Base-by-base conservation (phyloP, 768 basidiomycete genomes). In the Leucosporidium creatinivorum region DNA sequence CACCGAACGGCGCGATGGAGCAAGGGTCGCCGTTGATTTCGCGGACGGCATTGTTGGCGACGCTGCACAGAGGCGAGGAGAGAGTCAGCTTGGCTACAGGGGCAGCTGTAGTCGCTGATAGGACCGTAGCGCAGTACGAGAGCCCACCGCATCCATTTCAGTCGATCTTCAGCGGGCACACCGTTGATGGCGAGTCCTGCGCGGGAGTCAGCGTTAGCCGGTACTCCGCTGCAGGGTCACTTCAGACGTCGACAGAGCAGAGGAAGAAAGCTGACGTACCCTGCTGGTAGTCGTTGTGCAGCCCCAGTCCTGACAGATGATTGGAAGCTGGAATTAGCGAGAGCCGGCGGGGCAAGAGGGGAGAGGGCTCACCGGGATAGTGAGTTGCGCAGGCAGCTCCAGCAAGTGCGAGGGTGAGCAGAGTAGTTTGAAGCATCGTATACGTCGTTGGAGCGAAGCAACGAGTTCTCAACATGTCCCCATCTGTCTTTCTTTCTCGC, bases 21-120 rank as follows among this genome's bases (percentile, higher is more conserved):
- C 75, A 76, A 1, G 74, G 75, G 47, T 75, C 68, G 6, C 75
- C 75, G n/a, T 69, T 47, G 19, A 69, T 56, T 58, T 66, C 65
- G 19, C 39, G 57, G 1, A 70, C 69, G 28, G 62, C 65, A 17
- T 56, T 62, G 51, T 31, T 58, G 15, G 57, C 33, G 31, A 48
- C 19, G 28, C 51, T 28, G 17, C 23, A 52, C 3, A 17, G 39
- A 44, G 39, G 15, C 39, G 13, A 44, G 8, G 39, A 44, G 39
- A 44, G 13, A 13, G 39, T 44, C 39, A 44, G 39, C 39, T 17
- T 17, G 39, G 39, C 39, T 23, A 15, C 8, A 30, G 19, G 1
- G 26, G 17, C 0, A 4, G 10, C 17, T n/a, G 2, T 33, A 30
- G 8, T 8, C 15, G 0, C 1, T 28, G 19, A n/a, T 36, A 15